Percentiles rank a stretch among this genome's conserved stretches.
Conservation (phyloP, 1,284 basidiomycete species). For the Moesziomyces parantarcticus region DNA sequence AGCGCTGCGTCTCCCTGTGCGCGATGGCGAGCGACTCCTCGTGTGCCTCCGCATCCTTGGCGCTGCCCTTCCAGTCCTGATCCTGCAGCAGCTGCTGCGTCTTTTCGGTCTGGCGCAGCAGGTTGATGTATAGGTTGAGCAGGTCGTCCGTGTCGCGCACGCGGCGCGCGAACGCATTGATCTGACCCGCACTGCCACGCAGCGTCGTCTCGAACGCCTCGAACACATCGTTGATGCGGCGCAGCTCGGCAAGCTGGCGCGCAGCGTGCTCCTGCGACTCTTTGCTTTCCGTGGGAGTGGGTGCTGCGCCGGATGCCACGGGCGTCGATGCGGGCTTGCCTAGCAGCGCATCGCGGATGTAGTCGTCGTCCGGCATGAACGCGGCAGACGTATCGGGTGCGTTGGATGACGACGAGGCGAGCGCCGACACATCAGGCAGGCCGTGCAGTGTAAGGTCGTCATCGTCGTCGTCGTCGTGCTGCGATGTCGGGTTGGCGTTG, state of each 20-base stretch:
- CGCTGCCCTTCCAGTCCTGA: slow-evolving; percentile 59
- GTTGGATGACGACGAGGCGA: slow-evolving; percentile 13
- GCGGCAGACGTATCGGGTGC: slow-evolving; percentile 8
- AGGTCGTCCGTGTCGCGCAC: slow-evolving; percentile 58
- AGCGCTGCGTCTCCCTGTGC: slow-evolving; percentile 43
- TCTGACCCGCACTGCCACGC: slow-evolving; percentile 50
- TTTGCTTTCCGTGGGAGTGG: slow-evolving; percentile 26
- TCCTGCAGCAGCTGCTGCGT: slow-evolving; percentile 58
- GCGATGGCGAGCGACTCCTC: slow-evolving; percentile 37
- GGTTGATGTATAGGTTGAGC: slow-evolving; percentile 59
- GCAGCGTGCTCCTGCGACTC: slow-evolving; percentile 54
- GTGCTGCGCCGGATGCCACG: slow-evolving; percentile 30
- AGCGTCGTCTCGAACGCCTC: slow-evolving; percentile 60
- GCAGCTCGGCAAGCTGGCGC: slow-evolving; percentile 56
- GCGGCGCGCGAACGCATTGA: slow-evolving; percentile 58
- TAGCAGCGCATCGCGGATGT: slow-evolving; percentile 46
- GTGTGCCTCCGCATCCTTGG: slow-evolving; percentile 52
- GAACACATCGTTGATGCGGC: slow-evolving; percentile 62
- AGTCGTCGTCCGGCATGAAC: slow-evolving; percentile 38
- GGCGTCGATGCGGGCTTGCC: slow-evolving; percentile 32
- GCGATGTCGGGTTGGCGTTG: neutral
- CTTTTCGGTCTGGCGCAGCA: slow-evolving; percentile 58
- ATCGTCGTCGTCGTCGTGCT: slow-evolving; percentile 32
- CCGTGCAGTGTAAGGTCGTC: slow-evolving; percentile 34
- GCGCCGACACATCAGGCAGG: slow-evolving; percentile 14